A percentile compares a stretch with the other conserved stretches of the same genome.
phyloP scores from a whole-genome alignment of 2,329 filamentous ascomycete species.

The Curvularia hawaiiensis region DNA sequence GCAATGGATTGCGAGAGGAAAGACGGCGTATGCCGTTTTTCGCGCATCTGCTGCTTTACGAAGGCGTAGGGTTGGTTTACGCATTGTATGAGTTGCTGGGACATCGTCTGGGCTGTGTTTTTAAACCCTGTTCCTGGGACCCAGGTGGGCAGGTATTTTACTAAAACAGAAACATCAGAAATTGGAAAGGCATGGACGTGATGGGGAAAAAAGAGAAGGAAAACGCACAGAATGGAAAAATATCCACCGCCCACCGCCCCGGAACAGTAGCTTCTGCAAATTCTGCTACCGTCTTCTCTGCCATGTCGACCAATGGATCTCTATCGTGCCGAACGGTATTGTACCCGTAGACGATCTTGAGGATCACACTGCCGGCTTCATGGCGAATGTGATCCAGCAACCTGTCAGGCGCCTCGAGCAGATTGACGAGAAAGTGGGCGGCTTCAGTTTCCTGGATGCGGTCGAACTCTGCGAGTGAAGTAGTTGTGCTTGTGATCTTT shows the following conservation, averaged over 20 bases:
- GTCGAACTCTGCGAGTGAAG: constrained; percentile 27
- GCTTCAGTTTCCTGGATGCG: constrained; percentile 29
- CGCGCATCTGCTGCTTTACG: constrained; percentile 49
- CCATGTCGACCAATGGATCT: constrained; percentile 54
- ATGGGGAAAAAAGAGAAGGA: too few relatives aligned
- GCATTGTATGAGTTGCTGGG: constrained; percentile 32
- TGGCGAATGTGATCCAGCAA: constrained; percentile 31
- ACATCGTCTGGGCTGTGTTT: constrained; percentile 26
- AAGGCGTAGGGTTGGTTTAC: constrained; percentile 51
- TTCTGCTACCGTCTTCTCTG: constrained; percentile 47
- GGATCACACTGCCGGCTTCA: constrained; percentile 35
- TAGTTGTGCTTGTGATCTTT: constrained; percentile 26
- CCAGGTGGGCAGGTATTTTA: constrained; percentile 53
- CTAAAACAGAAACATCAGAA: constrained; percentile 1
- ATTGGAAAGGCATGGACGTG: background rate
- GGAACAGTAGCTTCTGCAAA: constrained; percentile 51
- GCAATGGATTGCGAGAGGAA: constrained; percentile 50
- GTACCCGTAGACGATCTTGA: constrained; percentile 50
- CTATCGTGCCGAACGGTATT: constrained; percentile 45
- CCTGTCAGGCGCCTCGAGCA: constrained; percentile 23
- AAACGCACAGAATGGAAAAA: constrained; percentile 49
- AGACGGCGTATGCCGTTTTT: constrained; percentile 39
- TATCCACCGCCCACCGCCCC: constrained; percentile 54
- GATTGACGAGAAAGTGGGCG: constrained; percentile 29
- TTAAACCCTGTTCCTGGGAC: constrained; percentile 49